Evolutionary conservation across 805 yeast genomes (phyloP).

Genomic region (Cyberlindnera maritima): DNA sequence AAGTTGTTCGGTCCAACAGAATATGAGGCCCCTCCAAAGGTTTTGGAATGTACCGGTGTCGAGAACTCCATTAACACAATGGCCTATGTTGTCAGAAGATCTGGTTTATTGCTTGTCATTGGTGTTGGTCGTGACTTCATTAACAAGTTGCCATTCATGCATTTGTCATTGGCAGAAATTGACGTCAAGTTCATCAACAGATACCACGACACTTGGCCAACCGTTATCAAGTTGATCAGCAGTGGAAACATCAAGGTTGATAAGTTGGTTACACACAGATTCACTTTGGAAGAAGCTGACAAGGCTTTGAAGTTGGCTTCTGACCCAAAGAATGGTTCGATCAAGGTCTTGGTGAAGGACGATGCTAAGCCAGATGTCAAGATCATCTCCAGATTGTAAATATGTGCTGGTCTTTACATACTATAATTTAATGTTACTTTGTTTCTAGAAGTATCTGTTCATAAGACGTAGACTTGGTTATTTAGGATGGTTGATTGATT

Average conservation of each 20-base stretch:
- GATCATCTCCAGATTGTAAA: slow-evolving; percentile 9
- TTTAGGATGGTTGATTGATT: too few relatives aligned
- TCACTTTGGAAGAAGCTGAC: slow-evolving; percentile 44
- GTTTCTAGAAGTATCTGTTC: too few relatives aligned
- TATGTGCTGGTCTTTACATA: too few relatives aligned
- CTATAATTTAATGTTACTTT: too few relatives aligned
- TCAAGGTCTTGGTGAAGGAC: slow-evolving; percentile 47
- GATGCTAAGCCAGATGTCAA: slow-evolving; percentile 13
- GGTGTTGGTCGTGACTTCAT: slow-evolving; percentile 49
- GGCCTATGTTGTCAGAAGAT: slow-evolving; percentile 44
- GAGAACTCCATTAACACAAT: slow-evolving; percentile 46
- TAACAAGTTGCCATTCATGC: slow-evolving; percentile 54
- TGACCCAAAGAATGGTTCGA: slow-evolving; percentile 43
- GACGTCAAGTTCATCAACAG: slow-evolving; percentile 51
- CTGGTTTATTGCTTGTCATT: slow-evolving; percentile 45
- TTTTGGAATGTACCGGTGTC: slow-evolving; percentile 55
- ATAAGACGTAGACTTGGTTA: too few relatives aligned
- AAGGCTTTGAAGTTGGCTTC: slow-evolving; percentile 36
- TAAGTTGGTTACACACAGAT: slow-evolving; percentile 47
- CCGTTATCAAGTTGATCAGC: slow-evolving; percentile 47
- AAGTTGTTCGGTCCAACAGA: slow-evolving; percentile 35
- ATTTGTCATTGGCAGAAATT: slow-evolving; percentile 49
- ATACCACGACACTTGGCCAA: slow-evolving; percentile 56
- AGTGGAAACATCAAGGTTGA: slow-evolving; percentile 43
- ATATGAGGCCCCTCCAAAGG: slow-evolving; percentile 39